Evolutionary conservation across 768 basidiomycete genomes (phyloP).

Genomic region (Vararia minispora): DNA sequence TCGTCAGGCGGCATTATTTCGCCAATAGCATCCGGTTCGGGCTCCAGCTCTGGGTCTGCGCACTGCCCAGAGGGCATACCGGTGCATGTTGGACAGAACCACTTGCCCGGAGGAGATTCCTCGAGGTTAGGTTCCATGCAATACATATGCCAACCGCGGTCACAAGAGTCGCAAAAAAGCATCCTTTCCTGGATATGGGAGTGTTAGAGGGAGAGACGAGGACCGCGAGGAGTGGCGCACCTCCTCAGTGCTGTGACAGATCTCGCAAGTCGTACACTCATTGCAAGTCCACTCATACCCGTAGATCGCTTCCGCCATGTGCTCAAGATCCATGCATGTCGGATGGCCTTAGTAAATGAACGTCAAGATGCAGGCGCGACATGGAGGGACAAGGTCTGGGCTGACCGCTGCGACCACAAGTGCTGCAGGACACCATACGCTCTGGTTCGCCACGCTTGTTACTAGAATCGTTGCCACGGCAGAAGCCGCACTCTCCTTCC

Average conservation of each 20-base stretch:
- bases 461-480: slow-evolving; percentile 48
- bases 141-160: slow-evolving; percentile 86
- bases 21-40: neutral
- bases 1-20: neutral
- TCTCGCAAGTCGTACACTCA: slow-evolving; percentile 88
- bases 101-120: slow-evolving; percentile 63
- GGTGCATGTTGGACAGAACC: slow-evolving; percentile 60
- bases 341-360: slow-evolving; percentile 53
- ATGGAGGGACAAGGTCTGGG: slow-evolving; percentile 5
- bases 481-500: slow-evolving; percentile 70
- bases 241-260: slow-evolving; percentile 78
- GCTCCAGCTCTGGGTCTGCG: slow-evolving; percentile 7
- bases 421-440: slow-evolving; percentile 63
- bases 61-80: slow-evolving; percentile 10
- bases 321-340: slow-evolving; percentile 63
- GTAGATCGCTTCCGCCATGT: slow-evolving; percentile 48
- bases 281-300: slow-evolving; percentile 80
- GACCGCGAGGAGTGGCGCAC: slow-evolving; percentile 38
- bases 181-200: slow-evolving; percentile 47
- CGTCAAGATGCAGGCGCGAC: slow-evolving; percentile 1
- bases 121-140: slow-evolving; percentile 66
- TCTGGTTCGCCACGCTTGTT: slow-evolving; percentile 54
- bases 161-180: slow-evolving; percentile 89
- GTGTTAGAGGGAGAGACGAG: slow-evolving; percentile 15
- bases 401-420: slow-evolving; percentile 78